Base-by-base conservation (phyloP, 495 filamentous ascomycete genomes). In the Chaetomium tenue region DNA sequence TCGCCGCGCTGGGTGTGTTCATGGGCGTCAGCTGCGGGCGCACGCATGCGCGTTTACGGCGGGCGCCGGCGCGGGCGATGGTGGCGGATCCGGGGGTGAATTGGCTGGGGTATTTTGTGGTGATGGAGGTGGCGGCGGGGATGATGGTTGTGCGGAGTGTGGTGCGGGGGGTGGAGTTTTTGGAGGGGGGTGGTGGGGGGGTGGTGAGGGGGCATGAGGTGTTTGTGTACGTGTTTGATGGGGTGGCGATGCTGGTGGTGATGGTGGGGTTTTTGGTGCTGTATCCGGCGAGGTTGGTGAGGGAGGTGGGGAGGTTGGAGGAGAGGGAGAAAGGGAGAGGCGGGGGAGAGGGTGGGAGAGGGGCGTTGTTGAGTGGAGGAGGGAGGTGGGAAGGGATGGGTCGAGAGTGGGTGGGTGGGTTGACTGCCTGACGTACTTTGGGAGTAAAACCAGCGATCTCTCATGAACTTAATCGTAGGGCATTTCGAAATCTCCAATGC, bases 191-290 rank as follows among this genome's bases (percentile, higher is more conserved):
- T 12, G 2, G 1, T 12, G 42, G 20, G 9, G 57, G 57, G 23
- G 13, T 47, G 13, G 57, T 59, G 23, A 20, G 3, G 23, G 2
- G 16, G 25, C 57, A 59, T 18, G 57, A 59, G 26, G 40, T 47
- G 57, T 47, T 47, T 59, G 42, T 59, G 15, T 59, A 59, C 4
- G 57, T 59, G 13, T 59, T 59, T 48, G 57, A 59, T 39, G 57
- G 40, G 57, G 57, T 59, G 40, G 40, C 57, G 16, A 59, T 59
- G 57, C 22, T 59, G 57, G 25, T 48, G 8, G 40, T 59, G 8
- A 48, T 47, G 57, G 40, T 59, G 42, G 57, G 40, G 25, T 59
- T 59, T 22, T 33, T 59, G 40, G 23, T 59, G 40, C 26, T 59
- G 57, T n/a, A 59, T 33, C 57, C 57, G 39, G 4, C 25, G 26